A percentile compares a stretch with the other conserved stretches of the same genome.
Evolutionary conservation across 768 basidiomycete species (phyloP).

Genomic region (Butyriboletus loyo): DNA sequence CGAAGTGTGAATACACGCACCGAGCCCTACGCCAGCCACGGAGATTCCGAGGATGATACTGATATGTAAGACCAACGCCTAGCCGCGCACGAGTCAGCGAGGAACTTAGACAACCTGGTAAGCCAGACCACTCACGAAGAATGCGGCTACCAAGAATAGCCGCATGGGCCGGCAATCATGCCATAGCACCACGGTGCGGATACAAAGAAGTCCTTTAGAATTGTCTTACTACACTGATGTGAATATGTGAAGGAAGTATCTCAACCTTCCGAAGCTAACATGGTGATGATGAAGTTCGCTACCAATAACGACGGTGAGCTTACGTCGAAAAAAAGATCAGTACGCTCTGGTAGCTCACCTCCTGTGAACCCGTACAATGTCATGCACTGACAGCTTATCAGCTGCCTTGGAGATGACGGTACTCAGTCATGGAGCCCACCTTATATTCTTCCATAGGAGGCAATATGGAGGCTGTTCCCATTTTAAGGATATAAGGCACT

Average conservation of each 20-base stretch:
- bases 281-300: not conserved
- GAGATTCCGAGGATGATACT: not conserved
- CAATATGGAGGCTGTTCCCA: not conserved
- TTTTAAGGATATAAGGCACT: not conserved
- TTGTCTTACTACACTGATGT: not conserved
- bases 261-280: not conserved
- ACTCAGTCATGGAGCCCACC: not conserved
- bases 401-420: too few species aligned
- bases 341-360: not conserved
- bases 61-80: not conserved
- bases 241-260: not conserved
- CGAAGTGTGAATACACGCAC: not conserved
- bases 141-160: not conserved
- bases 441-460: not conserved
- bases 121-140: not conserved
- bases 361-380: not conserved
- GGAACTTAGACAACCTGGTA: not conserved
- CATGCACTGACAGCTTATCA: not conserved
- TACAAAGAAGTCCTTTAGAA: not conserved
- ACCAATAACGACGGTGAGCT: not conserved
- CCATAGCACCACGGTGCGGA: not conserved
- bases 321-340: not conserved
- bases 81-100: not conserved
- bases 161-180: not conserved
- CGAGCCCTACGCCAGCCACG: not conserved